These are phyloP conservation scores for Amanita subjunquillea DNA, from an alignment of 768 basidiomycete genomes.

Conservation along the genomic window DNA sequence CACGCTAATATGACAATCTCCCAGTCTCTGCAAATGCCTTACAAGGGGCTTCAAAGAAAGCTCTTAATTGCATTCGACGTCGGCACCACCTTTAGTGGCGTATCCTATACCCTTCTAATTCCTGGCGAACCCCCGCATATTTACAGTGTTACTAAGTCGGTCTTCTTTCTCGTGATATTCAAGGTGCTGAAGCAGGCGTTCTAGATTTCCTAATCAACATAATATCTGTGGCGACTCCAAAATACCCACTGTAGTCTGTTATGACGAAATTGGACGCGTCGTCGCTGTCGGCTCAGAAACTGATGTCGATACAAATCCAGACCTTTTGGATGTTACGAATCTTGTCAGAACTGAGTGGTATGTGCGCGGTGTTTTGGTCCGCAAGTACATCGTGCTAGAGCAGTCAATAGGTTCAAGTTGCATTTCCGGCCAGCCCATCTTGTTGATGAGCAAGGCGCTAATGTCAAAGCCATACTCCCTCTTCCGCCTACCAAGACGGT, in stretches of 20 bases:
- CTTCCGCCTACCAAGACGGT: slow-evolving; percentile 31
- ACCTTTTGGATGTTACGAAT: neutral
- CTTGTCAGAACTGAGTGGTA: neutral
- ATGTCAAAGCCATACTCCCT: slow-evolving; percentile 17
- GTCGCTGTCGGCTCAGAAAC: slow-evolving; percentile 3
- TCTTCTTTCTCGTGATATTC: slow-evolving; percentile 2
- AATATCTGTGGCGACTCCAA: slow-evolving; percentile 1
- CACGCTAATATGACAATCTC: slow-evolving; percentile 11
- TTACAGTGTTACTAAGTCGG: slow-evolving; percentile 24
- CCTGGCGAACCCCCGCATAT: slow-evolving; percentile 22
- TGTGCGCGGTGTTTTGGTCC: neutral
- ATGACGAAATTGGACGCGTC: neutral
- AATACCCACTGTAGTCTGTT: slow-evolving; percentile 4
- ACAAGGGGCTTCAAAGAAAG: slow-evolving; percentile 26
- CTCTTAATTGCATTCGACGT: slow-evolving; percentile 42
- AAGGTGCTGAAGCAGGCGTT: neutral
- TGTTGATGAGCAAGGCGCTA: neutral
- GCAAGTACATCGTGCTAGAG: neutral
- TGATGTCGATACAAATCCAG: neutral
- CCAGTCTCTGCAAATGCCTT: slow-evolving; percentile 17
- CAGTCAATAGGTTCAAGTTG: slow-evolving; percentile 1
- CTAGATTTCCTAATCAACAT: neutral
- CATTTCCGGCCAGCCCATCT: slow-evolving; percentile 2
- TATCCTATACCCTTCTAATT: slow-evolving; percentile 22
- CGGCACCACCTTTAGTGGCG: slow-evolving; percentile 39